Evolutionary conservation across 2,329 filamentous ascomycete species (phyloP), one percentile per base, ranked within the genome.

Genomic region (Penicillium sp.): DNA sequence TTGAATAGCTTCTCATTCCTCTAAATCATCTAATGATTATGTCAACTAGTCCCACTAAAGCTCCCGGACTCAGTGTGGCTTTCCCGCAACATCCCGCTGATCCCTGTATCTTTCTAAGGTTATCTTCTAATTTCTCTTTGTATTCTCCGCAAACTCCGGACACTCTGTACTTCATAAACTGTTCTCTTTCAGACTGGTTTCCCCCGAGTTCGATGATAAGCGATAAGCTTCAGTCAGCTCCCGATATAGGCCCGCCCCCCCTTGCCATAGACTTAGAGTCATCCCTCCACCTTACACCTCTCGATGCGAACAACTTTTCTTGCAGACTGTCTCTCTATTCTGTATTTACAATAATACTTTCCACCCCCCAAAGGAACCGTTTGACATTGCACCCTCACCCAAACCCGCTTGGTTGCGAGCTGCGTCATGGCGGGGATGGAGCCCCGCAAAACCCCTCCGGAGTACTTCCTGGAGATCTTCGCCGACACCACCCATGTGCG

Each of bases 401-500:
- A 40, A 19, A 43, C 45, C 43, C 28, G 33, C 55, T 47, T 47
- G 44, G 53, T 55, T 57, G 43, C 30, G 35, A 46, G 57, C 61
- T 57, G 62, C 60, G 54, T 55, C 58, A 61, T 58, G 51, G 61
- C 67, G 61, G 65, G 61, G 61, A 88, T 88, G 85, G 85, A 88
- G 66, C 80, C 80, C 73, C 82, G 83, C 72, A 77, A 74, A 71
- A 79, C 79, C 66, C 86, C 90, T 56, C 90, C 91, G 67, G 91
- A 97, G 76, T 96, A 96, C 78, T 90, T 90, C 64, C 84, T 99
- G 72, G 92, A 97, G 73, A 88, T 96, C 70, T 95, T 97, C 73
- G 90, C 92, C 56, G 94, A 97, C 76, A 90, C 91, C 49, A 84
- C 85, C 41, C 94, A 89, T 53, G 90, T 97, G 63, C 90, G 89